Percentiles rank a stretch among this genome's conserved stretches.
phyloP scores from a whole-genome alignment of 2,329 filamentous ascomycete genomes.

The Sphaerostilbella broomeana region DNA sequence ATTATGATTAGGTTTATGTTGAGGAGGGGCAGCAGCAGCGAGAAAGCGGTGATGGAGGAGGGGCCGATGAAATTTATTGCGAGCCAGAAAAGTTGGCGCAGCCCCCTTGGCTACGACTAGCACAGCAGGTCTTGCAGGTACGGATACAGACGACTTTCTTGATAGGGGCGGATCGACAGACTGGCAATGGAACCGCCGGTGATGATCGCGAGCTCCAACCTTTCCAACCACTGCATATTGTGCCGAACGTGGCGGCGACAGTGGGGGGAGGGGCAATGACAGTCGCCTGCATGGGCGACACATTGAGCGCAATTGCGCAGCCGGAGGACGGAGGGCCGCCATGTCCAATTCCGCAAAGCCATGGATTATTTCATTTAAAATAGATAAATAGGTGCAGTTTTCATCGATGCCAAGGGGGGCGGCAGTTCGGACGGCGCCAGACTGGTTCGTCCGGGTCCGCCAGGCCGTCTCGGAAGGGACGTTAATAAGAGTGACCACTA shows the following conservation, averaged over 20 bases:
- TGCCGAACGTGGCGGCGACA: slow-evolving; percentile 2
- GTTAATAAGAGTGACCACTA: too few species aligned
- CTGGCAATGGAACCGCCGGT: slow-evolving; percentile 1
- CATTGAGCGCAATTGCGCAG: too few species aligned
- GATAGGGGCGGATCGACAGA: slow-evolving; percentile 12
- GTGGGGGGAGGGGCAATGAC: slow-evolving; percentile 8
- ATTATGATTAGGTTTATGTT: background rate
- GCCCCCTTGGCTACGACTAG: too few species aligned
- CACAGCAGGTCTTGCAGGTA: background rate
- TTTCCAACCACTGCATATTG: slow-evolving; percentile 1
- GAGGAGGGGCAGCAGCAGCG: slow-evolving; percentile 7
- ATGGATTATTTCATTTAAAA: too few species aligned
- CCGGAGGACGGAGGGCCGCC: too few species aligned
- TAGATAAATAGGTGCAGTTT: too few species aligned
- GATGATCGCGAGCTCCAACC: slow-evolving; percentile 8
- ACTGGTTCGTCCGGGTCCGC: too few species aligned
- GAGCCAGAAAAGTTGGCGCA: background rate
- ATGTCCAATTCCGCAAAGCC: too few species aligned
- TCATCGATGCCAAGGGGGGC: too few species aligned
- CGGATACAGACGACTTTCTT: slow-evolving; percentile 8
- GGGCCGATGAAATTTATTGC: slow-evolving; percentile 12
- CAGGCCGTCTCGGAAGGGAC: too few species aligned
- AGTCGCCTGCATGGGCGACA: too few species aligned
- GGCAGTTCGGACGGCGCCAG: too few species aligned
- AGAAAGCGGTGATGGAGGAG: slow-evolving; percentile 1